Conservation (phyloP, 2,329 filamentous ascomycete species). For the Fusarium musae region DNA sequence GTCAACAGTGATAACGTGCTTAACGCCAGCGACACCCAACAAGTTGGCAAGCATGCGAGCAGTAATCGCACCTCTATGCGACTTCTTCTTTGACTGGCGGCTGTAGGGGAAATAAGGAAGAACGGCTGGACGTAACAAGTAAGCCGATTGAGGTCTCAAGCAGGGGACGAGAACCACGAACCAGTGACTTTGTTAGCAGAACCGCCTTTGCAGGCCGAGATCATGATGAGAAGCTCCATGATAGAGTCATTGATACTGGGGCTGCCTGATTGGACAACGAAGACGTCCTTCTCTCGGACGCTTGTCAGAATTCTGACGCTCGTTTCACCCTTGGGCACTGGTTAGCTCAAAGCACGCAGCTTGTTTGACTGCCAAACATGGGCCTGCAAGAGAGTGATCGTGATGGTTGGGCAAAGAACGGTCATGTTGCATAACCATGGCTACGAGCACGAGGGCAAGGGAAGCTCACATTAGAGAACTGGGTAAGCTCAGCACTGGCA, state of each 20-base stretch:
- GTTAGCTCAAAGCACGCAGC: conserved; percentile 36
- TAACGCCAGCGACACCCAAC: conserved; percentile 90
- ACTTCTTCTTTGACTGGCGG: conserved; percentile 99
- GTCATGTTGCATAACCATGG: conserved; percentile 15
- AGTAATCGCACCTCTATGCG: conserved; percentile 94
- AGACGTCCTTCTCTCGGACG: conserved; percentile 98
- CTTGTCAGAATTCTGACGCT: conserved; percentile 76
- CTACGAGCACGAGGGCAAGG: conserved; percentile 32
- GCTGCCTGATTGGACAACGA: conserved; percentile 97
- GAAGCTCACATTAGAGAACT: conserved; percentile 75
- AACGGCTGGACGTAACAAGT: conserved; percentile 67
- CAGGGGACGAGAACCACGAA: conserved; percentile 56
- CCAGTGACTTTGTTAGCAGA: conserved; percentile 97
- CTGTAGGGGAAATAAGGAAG: conserved; percentile 99
- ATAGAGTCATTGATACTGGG: conserved; percentile 97
- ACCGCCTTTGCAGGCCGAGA: conserved; percentile 96
- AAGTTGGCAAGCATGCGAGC: conserved; percentile 97
- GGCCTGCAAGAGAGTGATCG: neutral
- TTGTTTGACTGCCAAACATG: conserved; percentile 4
- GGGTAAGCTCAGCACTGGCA: conserved; percentile 72
- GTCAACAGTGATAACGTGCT: conserved; percentile 97
- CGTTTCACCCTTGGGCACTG: conserved; percentile 68
- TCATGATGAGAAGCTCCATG: conserved; percentile 99
- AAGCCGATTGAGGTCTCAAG: conserved; percentile 28
- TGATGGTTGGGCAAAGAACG: conserved; percentile 19